Conservation (phyloP, 2,329 filamentous ascomycete genomes). For the Diaporthe helianthi region DNA sequence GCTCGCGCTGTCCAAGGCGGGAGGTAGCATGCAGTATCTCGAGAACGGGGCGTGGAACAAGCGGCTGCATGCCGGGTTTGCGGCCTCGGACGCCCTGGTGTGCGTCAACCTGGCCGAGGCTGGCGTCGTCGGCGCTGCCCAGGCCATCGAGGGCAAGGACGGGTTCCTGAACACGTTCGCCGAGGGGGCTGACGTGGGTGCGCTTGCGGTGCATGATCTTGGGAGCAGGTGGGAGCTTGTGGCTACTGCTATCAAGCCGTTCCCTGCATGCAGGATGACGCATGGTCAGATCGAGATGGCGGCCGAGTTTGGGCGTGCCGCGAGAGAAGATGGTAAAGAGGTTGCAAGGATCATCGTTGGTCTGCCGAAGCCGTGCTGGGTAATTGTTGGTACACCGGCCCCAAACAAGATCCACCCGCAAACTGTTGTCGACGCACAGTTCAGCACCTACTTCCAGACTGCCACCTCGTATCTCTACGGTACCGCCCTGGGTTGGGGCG, state of each 20-base stretch:
- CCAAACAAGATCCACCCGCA: conserved; percentile 39
- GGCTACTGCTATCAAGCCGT: conserved; percentile 40
- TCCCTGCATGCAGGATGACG: conserved; percentile 40
- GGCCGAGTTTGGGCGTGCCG: conserved; percentile 36
- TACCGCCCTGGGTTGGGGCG: conserved; percentile 37
- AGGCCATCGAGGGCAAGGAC: conserved; percentile 38
- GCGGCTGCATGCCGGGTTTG: conserved; percentile 41
- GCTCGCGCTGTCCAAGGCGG: conserved; percentile 39
- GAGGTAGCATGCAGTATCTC: conserved; percentile 43
- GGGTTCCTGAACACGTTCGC: conserved; percentile 39
- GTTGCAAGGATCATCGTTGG: not conserved
- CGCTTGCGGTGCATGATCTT: conserved; percentile 34
- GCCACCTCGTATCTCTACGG: conserved; percentile 40
- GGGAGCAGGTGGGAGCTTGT: conserved; percentile 38
- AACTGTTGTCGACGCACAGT: conserved; percentile 42
- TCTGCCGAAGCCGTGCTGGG: not conserved
- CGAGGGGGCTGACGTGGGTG: conserved; percentile 32
- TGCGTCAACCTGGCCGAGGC: conserved; percentile 39
- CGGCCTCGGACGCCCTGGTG: conserved; percentile 41
- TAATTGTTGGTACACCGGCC: conserved; percentile 35
- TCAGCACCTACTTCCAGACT: conserved; percentile 42
- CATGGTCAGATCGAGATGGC: conserved; percentile 42
- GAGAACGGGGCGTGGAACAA: conserved; percentile 43
- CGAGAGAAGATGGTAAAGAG: not conserved
- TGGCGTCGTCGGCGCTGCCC: conserved; percentile 38